Percentiles rank a stretch among this genome's conserved stretches.
Evolutionary conservation across 192 early-diverging fungal genomes (phyloP).

Genomic region (Pilobolus umbonatus): DNA sequence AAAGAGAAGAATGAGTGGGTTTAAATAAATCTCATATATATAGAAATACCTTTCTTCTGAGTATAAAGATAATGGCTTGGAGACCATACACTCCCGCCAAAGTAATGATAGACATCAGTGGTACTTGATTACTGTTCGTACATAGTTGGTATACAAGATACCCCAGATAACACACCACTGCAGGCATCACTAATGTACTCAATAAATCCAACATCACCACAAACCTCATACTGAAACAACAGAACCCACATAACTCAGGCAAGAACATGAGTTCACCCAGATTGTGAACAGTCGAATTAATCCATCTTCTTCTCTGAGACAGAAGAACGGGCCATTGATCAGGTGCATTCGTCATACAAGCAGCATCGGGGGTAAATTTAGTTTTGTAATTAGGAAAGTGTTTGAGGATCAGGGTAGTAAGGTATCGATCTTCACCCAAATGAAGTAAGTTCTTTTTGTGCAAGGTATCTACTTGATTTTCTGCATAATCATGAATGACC

Average conservation of each 20-base stretch:
- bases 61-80: conserved; percentile 82
- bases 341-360: conserved; percentile 90
- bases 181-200: conserved; percentile 90
- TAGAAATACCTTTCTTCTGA: conserved; percentile 42
- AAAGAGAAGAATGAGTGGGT: background rate
- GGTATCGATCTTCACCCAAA: conserved; percentile 98
- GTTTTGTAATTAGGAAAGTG: conserved; percentile 96
- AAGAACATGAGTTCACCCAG: conserved; percentile 90
- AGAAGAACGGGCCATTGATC: conserved; percentile 90
- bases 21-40: background rate
- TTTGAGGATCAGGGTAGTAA: conserved; percentile 91
- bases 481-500: conserved; percentile 91
- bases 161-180: conserved; percentile 79
- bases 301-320: conserved; percentile 99
- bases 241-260: conserved; percentile 92
- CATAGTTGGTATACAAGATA: conserved; percentile 73
- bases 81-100: conserved; percentile 86
- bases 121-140: conserved; percentile 56
- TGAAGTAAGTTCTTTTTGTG: conserved; percentile 99
- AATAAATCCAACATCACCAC: conserved; percentile 94
- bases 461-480: conserved; percentile 92
- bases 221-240: conserved; percentile 96
- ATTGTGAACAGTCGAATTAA: conserved; percentile 99
- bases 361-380: conserved; percentile 88
- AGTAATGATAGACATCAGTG: conserved; percentile 81